Conservation (phyloP, 371 early-diverging fungal species). For the Phascolomyces articulosus region DNA sequence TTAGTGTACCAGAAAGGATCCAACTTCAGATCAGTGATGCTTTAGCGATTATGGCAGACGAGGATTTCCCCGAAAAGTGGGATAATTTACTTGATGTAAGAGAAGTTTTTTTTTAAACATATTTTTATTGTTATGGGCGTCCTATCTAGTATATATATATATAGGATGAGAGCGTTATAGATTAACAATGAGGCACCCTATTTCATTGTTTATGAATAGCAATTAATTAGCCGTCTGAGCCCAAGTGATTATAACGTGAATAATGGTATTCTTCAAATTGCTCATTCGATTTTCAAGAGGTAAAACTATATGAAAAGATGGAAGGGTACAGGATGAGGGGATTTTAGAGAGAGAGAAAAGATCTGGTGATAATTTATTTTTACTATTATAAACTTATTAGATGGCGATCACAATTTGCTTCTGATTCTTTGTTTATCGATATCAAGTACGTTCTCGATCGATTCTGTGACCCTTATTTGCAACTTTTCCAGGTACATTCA, state of each 20-base stretch:
- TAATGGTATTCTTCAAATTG: slow-evolving; percentile 90
- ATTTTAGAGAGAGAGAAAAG: background rate
- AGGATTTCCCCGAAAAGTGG: slow-evolving; percentile 94
- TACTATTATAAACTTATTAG: slow-evolving; percentile 41
- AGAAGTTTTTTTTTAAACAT: no score
- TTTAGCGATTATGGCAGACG: slow-evolving; percentile 86
- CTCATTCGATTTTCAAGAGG: slow-evolving; percentile 93
- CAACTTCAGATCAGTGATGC: slow-evolving; percentile 94
- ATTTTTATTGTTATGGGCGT: no score
- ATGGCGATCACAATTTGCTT: slow-evolving; percentile 86
- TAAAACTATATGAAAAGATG: slow-evolving; percentile 22
- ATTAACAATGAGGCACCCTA: no score
- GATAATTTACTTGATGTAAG: slow-evolving; percentile 75
- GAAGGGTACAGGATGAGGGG: background rate
- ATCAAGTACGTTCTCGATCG: slow-evolving; percentile 90
- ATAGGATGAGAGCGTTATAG: no score
- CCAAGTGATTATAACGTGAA: slow-evolving; percentile 80
- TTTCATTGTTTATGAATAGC: slow-evolving; percentile 33
- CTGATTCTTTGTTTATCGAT: slow-evolving; percentile 78
- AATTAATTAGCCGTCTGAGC: slow-evolving; percentile 78
- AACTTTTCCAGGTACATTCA: slow-evolving; percentile 72
- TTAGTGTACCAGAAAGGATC: slow-evolving; percentile 74
- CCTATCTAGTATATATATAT: no score
- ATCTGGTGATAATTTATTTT: background rate
- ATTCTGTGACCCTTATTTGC: slow-evolving; percentile 82